Conservation (phyloP, 352 stramenopile species). For the Phytophthora sp. region DNA sequence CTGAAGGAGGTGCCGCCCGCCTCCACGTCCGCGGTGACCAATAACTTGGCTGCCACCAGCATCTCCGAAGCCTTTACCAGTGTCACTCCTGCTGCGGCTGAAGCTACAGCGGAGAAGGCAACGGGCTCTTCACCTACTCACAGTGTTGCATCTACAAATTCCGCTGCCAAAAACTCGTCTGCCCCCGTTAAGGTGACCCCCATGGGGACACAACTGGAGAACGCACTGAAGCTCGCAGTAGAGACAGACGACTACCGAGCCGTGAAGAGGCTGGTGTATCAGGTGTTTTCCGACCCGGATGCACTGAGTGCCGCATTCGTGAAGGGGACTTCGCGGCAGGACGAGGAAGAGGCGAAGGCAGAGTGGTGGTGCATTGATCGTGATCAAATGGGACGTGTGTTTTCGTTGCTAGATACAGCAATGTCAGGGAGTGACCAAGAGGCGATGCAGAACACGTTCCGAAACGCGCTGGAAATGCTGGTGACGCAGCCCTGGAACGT, state of each 20-base stretch:
- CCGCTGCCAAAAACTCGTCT: neutral
- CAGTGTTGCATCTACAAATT: neutral
- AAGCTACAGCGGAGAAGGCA: neutral
- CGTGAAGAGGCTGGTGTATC: constrained; percentile 73
- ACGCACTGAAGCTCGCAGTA: constrained; percentile 42
- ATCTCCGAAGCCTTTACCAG: constrained; percentile 1
- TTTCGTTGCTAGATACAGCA: constrained; percentile 45
- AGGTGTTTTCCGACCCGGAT: constrained; percentile 70
- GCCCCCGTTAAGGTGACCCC: constrained; percentile 1
- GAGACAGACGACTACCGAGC: constrained; percentile 53
- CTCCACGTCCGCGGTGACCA: constrained; percentile 14
- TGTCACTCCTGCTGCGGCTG: too few species aligned
- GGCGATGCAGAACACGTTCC: constrained; percentile 74
- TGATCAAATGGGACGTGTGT: constrained; percentile 48
- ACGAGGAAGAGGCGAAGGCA: constrained; percentile 16
- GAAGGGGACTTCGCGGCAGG: neutral
- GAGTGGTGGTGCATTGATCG: constrained; percentile 67
- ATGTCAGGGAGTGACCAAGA: constrained; percentile 42
- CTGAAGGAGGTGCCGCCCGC: constrained; percentile 19
- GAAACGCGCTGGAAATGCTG: constrained; percentile 70
- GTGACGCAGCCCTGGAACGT: constrained; percentile 80
- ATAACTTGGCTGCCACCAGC: constrained; percentile 19
- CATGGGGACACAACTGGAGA: constrained; percentile 52
- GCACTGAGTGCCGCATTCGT: constrained; percentile 63
- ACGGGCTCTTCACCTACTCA: neutral